A percentile compares a stretch with the other conserved stretches of the same genome.
These are phyloP conservation scores for Silene uniflora DNA, from an alignment of 148 eudicot genomes.

Conservation along the genomic window DNA sequence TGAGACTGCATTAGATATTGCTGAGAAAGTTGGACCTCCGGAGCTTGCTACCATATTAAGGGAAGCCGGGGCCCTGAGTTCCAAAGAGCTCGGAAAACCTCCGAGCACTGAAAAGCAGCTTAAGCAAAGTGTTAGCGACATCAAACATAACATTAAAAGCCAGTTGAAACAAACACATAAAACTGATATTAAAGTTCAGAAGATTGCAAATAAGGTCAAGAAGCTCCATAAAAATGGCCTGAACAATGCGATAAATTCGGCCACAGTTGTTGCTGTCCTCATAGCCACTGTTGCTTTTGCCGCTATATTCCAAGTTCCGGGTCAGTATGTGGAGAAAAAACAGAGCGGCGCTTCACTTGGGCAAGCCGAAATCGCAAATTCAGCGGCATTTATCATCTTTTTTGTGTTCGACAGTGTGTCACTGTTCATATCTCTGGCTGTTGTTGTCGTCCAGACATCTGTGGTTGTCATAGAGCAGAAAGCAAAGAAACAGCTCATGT, in stretches of 20 bases:
- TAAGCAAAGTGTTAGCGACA: constrained; percentile 91
- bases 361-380: constrained; percentile 71
- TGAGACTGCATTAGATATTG: constrained; percentile 90
- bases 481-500: constrained; percentile 89
- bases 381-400: constrained; percentile 70
- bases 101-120: constrained; percentile 74
- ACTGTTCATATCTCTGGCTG: constrained; percentile 90
- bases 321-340: constrained; percentile 54
- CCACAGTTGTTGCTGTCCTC: constrained; percentile 92
- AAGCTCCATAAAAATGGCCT: constrained; percentile 89
- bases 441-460: constrained; percentile 91
- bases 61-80: constrained; percentile 64
- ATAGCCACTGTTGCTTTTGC: constrained; percentile 97
- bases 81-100: constrained; percentile 72
- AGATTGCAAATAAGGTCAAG: constrained; percentile 72
- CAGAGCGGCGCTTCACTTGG: constrained; percentile 46
- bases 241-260: constrained; percentile 87
- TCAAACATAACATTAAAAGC: constrained; percentile 79
- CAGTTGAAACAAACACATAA: constrained; percentile 86
- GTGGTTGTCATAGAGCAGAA: constrained; percentile 86
- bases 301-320: constrained; percentile 90
- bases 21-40: constrained; percentile 65
- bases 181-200: constrained; percentile 74
- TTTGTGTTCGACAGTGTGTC: constrained; percentile 79
- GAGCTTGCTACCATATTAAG: constrained; percentile 47